Evolutionary conservation across 1,139 yeast species (phyloP).

Genomic region (Geotrichum histeridarum): DNA sequence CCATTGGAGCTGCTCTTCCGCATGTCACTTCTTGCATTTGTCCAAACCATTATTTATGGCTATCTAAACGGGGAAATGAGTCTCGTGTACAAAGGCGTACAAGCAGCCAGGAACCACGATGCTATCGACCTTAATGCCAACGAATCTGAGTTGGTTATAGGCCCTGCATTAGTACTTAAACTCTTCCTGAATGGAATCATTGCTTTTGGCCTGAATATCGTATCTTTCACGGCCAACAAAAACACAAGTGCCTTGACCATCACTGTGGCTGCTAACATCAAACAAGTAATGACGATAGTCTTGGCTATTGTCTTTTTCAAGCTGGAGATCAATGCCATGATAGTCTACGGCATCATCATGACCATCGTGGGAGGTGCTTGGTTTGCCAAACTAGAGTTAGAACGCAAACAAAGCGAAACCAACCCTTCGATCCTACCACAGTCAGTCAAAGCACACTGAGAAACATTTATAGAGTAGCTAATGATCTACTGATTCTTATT

Average conservation of each 20-base stretch:
- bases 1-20: conserved; percentile 31
- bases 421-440: no score
- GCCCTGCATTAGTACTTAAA: conserved; percentile 21
- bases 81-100: conserved; percentile 12
- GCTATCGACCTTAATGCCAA: conserved; percentile 1
- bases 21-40: conserved; percentile 29
- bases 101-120: conserved; percentile 14
- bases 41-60: conserved; percentile 27
- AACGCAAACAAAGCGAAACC: conserved; percentile 15
- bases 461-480: no score
- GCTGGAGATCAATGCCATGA: conserved; percentile 25
- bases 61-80: conserved; percentile 28
- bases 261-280: conserved; percentile 31
- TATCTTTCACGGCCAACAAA: conserved; percentile 31
- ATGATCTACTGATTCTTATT: no score
- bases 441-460: no score
- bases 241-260: conserved; percentile 30
- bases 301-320: conserved; percentile 28
- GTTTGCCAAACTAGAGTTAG: conserved; percentile 30
- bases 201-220: conserved; percentile 29
- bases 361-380: conserved; percentile 30
- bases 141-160: conserved; percentile 14
- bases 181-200: conserved; percentile 29
- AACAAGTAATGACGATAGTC: conserved; percentile 29
- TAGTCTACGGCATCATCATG: conserved; percentile 26